A percentile compares a stretch with the other conserved stretches of the same genome.
phyloP scores from a whole-genome alignment of 371 early-diverging fungal species.

The Mucor velutinosus region DNA sequence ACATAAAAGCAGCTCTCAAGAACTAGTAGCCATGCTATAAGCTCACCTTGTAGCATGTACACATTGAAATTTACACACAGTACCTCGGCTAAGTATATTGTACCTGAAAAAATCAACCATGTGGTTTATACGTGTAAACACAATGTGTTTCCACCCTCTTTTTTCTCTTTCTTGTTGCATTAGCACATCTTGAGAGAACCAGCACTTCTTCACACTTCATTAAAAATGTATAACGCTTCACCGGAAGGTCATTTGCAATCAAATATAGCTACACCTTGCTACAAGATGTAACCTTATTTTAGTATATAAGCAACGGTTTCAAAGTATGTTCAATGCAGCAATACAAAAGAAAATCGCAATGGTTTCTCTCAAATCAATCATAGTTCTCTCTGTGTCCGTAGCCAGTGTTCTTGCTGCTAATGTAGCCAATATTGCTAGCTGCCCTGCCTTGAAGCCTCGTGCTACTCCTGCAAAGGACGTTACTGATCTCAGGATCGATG shows the following conservation, averaged over 20 bases:
- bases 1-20: no score
- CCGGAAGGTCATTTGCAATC: not conserved
- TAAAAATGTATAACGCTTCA: not conserved
- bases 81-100: not conserved
- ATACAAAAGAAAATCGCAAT: not conserved
- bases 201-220: not conserved
- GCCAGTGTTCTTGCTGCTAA: constrained; percentile 2
- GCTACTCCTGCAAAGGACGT: constrained; percentile 18
- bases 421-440: constrained; percentile 9
- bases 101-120: not conserved
- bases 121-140: not conserved
- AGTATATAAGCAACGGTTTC: not conserved
- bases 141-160: not conserved
- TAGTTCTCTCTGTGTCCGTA: not conserved
- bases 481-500: constrained; percentile 30
- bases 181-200: not conserved
- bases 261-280: not conserved
- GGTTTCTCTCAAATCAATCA: constrained; percentile 5
- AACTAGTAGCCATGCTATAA: not conserved
- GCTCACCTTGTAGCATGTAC: not conserved
- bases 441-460: constrained; percentile 19
- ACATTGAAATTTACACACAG: not conserved
- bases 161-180: not conserved
- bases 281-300: not conserved
- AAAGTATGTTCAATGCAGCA: not conserved